A percentile compares a stretch with the other conserved stretches of the same genome.
Evolutionary conservation across 768 basidiomycete species (phyloP).

Genomic region (Agaricus blazei): DNA sequence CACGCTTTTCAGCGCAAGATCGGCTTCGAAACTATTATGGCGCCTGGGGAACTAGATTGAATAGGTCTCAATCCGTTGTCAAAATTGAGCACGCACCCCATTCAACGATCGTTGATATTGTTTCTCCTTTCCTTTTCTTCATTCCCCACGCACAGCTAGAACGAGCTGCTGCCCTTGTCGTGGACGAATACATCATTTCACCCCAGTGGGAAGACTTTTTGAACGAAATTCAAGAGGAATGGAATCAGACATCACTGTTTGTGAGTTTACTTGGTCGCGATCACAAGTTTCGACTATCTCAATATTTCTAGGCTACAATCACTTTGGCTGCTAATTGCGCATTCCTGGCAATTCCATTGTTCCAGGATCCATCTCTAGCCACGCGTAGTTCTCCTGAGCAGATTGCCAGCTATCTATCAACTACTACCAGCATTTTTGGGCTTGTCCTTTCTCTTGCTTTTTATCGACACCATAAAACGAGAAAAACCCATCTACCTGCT

Average conservation of each 20-base stretch:
- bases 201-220: slow-evolving; percentile 2
- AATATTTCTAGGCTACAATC: background rate
- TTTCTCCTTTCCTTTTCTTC: slow-evolving; percentile 7
- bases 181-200: background rate
- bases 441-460: slow-evolving; percentile 1
- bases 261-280: background rate
- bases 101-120: background rate
- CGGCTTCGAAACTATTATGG: slow-evolving; percentile 7
- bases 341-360: slow-evolving; percentile 6
- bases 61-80: background rate
- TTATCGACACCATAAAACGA: background rate
- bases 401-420: slow-evolving; percentile 4
- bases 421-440: background rate
- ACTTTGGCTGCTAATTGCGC: slow-evolving; percentile 7
- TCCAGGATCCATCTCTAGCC: background rate
- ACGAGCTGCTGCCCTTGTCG: background rate
- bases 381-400: slow-evolving; percentile 2
- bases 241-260: slow-evolving; percentile 1
- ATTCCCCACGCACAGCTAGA: background rate
- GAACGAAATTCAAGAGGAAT: slow-evolving; percentile 2
- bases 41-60: background rate
- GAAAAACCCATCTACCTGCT: background rate
- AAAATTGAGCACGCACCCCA: background rate
- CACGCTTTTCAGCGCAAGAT: background rate
- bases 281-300: background rate